Conservation (phyloP, 345 rosid genomes). For the Citrus sinensis region DVS_A1.0 CM039161.1:957001-957500, state of each 20-base stretch:
- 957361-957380: neutral
- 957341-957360: neutral
- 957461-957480: neutral
- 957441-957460: neutral
- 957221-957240: slow-evolving; percentile 10
- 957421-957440: slow-evolving; percentile 1
- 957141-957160: neutral
- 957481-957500: neutral
- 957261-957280: slow-evolving; percentile 1
- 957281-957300: neutral
- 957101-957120: neutral
- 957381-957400: neutral
- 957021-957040: too few relatives aligned
- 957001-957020: neutral
- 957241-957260: neutral
- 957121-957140: neutral
- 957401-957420: neutral
- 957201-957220: neutral
- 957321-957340: neutral
- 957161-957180: neutral
- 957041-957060: neutral
- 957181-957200: neutral
- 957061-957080: neutral
- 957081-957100: neutral
- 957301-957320: neutral